Percentiles rank a stretch among this genome's conserved stretches.
phyloP scores from a whole-genome alignment of 1,139 yeast genomes.

The Yamadazyma trypodendri region DNA sequence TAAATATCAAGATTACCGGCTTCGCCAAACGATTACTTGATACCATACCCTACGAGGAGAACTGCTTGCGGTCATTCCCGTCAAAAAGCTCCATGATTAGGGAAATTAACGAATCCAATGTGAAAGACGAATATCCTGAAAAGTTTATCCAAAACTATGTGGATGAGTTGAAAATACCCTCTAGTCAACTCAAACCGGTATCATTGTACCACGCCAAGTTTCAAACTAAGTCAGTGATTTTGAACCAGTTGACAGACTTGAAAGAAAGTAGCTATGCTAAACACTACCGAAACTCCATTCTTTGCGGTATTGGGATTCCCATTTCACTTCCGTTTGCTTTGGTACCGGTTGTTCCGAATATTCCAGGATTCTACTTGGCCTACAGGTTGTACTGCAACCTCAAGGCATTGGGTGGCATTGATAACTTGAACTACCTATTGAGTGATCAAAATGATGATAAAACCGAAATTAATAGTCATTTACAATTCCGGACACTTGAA shows the following conservation, averaged over 20 bases:
- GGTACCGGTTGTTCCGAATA: constrained; percentile 85
- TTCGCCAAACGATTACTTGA: constrained; percentile 36
- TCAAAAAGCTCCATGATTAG: constrained; percentile 48
- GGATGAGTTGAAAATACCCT: constrained; percentile 26
- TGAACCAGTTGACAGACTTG: constrained; percentile 31
- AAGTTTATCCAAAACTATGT: constrained; percentile 33
- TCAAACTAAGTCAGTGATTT: constrained; percentile 32
- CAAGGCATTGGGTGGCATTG: constrained; percentile 76
- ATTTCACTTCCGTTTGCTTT: constrained; percentile 77
- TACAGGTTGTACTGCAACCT: constrained; percentile 84
- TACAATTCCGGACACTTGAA: constrained; percentile 19
- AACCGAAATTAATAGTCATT: constrained; percentile 11
- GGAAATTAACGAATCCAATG: constrained; percentile 30
- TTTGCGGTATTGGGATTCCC: constrained; percentile 68
- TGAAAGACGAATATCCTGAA: not conserved
- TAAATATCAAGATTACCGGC: constrained; percentile 41
- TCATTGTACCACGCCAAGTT: constrained; percentile 44
- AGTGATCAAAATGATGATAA: constrained; percentile 9
- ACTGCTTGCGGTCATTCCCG: constrained; percentile 52
- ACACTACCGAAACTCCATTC: constrained; percentile 34
- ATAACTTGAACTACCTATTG: constrained; percentile 58
- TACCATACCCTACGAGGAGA: constrained; percentile 53
- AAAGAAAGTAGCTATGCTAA: constrained; percentile 24
- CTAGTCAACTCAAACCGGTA: constrained; percentile 38
- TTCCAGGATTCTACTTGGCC: constrained; percentile 88